Evolutionary conservation across 2,329 filamentous ascomycete genomes (phyloP).

Genomic region (Fusarium decemcellulare): DNA sequence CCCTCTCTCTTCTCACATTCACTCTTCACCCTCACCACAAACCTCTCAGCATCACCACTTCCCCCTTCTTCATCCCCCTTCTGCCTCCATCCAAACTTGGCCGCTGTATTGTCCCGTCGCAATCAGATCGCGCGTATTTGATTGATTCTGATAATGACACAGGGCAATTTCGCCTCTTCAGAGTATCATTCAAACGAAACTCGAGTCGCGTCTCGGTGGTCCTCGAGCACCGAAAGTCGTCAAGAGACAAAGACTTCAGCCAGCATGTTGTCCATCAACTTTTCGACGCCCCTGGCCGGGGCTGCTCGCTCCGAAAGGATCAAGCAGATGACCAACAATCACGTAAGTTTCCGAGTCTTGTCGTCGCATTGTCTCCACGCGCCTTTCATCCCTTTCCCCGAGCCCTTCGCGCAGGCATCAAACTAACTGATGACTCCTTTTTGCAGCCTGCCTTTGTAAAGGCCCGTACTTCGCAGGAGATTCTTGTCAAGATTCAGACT

Average conservation of each 20-base stretch:
- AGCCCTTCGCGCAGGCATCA: neutral
- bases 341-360: constrained; percentile 48
- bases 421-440: neutral
- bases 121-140: constrained; percentile 1
- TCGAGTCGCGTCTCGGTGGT: constrained; percentile 34
- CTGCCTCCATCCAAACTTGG: neutral
- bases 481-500: constrained; percentile 55
- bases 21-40: constrained; percentile 3
- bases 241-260: constrained; percentile 25
- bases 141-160: constrained; percentile 28
- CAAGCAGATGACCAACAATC: constrained; percentile 56
- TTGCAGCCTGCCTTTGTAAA: constrained; percentile 53
- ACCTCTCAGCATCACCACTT: neutral
- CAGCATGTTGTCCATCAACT: constrained; percentile 56
- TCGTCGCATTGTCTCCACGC: neutral
- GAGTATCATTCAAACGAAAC: constrained; percentile 20
- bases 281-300: constrained; percentile 56
- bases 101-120: neutral
- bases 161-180: constrained; percentile 16
- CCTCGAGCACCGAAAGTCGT: constrained; percentile 32
- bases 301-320: constrained; percentile 53
- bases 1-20: constrained; percentile 24
- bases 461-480: constrained; percentile 52
- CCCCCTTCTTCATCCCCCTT: constrained; percentile 4
- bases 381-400: neutral